Conservation (phyloP, 495 filamentous ascomycete species). For the Wilcoxina mikolae region DNA sequence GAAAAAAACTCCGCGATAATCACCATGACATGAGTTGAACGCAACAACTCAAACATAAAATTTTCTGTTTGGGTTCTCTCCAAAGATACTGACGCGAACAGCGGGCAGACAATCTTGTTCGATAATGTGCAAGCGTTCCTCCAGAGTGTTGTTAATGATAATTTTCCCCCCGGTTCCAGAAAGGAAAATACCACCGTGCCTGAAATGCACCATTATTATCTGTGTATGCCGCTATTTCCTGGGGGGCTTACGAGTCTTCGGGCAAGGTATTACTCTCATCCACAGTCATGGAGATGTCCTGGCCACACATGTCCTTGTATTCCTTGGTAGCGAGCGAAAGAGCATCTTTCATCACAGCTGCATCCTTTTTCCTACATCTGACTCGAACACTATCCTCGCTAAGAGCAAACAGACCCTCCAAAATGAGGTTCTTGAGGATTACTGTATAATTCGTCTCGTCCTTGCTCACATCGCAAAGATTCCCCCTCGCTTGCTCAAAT, state of each 20-base stretch:
- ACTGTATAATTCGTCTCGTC: slow-evolving; percentile 59
- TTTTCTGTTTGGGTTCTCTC: slow-evolving; percentile 79
- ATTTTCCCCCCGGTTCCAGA: slow-evolving; percentile 81
- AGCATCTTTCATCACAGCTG: slow-evolving; percentile 54
- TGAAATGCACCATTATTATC: slow-evolving; percentile 29
- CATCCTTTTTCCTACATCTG: slow-evolving; percentile 65
- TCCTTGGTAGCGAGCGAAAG: slow-evolving; percentile 57
- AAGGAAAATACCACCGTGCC: slow-evolving; percentile 69
- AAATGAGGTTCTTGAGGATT: slow-evolving; percentile 60
- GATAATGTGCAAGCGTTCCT: slow-evolving; percentile 73
- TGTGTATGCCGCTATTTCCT: not conserved
- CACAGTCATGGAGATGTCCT: slow-evolving; percentile 48
- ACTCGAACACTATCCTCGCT: slow-evolving; percentile 61
- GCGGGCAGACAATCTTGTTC: slow-evolving; percentile 71
- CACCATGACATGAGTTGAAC: too few species aligned
- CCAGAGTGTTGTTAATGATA: slow-evolving; percentile 95
- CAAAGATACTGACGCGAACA: slow-evolving; percentile 73
- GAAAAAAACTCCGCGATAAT: too few species aligned
- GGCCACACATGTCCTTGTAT: slow-evolving; percentile 58
- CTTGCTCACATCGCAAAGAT: slow-evolving; percentile 47
- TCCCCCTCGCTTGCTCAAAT: slow-evolving; percentile 60
- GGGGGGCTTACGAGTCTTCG: slow-evolving; percentile 61
- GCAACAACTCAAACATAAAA: slow-evolving; percentile 62
- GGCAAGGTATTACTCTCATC: slow-evolving; percentile 69
- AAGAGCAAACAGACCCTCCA: slow-evolving; percentile 82